These are phyloP conservation scores for Didymella arachidicola DNA, from an alignment of 2,329 filamentous ascomycete species.

Conservation along the genomic window DNA sequence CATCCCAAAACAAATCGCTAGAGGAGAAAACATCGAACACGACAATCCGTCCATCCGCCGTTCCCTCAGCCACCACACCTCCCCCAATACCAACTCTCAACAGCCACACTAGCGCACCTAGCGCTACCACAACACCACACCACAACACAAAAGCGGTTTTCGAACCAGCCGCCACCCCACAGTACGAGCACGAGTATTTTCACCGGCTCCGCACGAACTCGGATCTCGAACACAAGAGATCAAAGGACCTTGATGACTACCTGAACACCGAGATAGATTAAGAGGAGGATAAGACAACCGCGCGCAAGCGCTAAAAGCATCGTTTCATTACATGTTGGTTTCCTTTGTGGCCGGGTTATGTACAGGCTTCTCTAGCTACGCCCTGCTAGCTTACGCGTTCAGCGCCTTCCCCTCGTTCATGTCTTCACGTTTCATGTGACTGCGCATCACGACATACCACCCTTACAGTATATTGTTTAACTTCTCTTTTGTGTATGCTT, in stretches of 20 bases:
- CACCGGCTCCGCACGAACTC: conserved; percentile 13
- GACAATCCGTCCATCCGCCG: conserved; percentile 42
- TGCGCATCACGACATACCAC: conserved; percentile 8
- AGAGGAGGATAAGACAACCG: conserved; percentile 17
- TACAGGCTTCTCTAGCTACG: too few relatives aligned
- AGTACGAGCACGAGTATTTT: conserved; percentile 22
- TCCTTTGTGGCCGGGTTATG: conserved; percentile 3
- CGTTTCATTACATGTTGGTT: neutral
- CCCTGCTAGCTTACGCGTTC: neutral
- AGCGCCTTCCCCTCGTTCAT: conserved; percentile 2
- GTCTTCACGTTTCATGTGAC: neutral
- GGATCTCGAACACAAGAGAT: conserved; percentile 8
- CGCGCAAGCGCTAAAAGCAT: conserved; percentile 22
- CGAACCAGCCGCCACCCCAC: conserved; percentile 15
- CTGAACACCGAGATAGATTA: conserved; percentile 20
- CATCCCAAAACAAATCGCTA: conserved; percentile 28
- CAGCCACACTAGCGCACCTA: neutral
- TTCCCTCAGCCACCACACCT: conserved; percentile 20
- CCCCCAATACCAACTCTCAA: conserved; percentile 18
- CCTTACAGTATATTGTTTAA: conserved; percentile 12
- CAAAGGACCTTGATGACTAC: conserved; percentile 18
- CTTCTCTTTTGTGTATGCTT: conserved; percentile 8
- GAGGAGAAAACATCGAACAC: conserved; percentile 44
- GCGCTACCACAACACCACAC: neutral
- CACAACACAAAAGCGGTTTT: conserved; percentile 18